Evolutionary conservation across 1,139 yeast genomes (phyloP).

Genomic region (Hyphopichia buzzinii): DNA sequence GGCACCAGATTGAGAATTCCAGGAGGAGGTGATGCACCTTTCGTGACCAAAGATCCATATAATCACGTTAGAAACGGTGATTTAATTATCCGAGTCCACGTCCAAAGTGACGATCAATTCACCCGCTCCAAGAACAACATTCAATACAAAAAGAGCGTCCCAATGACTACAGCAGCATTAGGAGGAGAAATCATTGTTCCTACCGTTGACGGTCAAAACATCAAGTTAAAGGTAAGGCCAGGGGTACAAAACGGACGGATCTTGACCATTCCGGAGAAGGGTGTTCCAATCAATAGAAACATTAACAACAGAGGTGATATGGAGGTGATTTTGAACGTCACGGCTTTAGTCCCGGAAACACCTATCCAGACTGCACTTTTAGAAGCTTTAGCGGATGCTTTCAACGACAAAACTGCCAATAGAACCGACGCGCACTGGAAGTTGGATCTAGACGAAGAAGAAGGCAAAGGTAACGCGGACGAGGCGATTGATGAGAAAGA

Average conservation of each 20-base stretch:
- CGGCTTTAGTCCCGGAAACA: constrained; percentile 70
- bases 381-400: constrained; percentile 92
- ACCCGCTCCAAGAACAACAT: constrained; percentile 64
- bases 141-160: constrained; percentile 61
- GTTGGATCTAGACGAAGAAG: constrained; percentile 34
- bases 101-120: constrained; percentile 70
- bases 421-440: constrained; percentile 62
- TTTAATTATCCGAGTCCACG: constrained; percentile 75
- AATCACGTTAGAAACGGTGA: constrained; percentile 78
- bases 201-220: constrained; percentile 71
- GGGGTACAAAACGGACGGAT: constrained; percentile 81
- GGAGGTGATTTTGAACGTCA: constrained; percentile 71
- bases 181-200: constrained; percentile 92
- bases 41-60: constrained; percentile 61
- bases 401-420: constrained; percentile 76
- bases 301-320: constrained; percentile 72
- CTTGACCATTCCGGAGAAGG: constrained; percentile 80
- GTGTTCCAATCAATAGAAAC: constrained; percentile 70
- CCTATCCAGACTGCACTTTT: constrained; percentile 90
- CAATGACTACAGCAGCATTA: constrained; percentile 94
- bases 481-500: constrained; percentile 36
- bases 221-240: constrained; percentile 78
- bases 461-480: constrained; percentile 12
- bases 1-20: constrained; percentile 83
- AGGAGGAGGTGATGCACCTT: constrained; percentile 90